phyloP scores from a whole-genome alignment of 2,329 filamentous ascomycete genomes.

The Lasiodiplodia hormozganensis region DNA sequence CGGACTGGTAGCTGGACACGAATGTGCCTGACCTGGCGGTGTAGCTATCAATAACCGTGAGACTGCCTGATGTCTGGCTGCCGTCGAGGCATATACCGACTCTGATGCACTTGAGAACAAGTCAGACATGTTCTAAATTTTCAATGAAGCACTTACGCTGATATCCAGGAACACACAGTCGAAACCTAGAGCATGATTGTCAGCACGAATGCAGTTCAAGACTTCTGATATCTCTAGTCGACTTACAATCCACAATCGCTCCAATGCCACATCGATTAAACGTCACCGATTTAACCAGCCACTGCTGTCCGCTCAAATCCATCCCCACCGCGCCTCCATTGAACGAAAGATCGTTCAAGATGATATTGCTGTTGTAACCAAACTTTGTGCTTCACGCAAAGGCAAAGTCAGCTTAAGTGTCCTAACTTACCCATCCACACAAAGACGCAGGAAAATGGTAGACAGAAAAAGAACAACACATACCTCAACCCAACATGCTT shows the following conservation, averaged over 20 bases:
- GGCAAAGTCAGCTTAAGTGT: neutral
- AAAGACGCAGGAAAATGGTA: neutral
- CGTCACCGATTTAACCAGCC: slow-evolving; percentile 39
- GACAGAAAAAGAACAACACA: slow-evolving; percentile 26
- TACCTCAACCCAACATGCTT: slow-evolving; percentile 45
- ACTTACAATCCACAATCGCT: slow-evolving; percentile 10
- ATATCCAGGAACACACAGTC: slow-evolving; percentile 13
- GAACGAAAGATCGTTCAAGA: slow-evolving; percentile 26
- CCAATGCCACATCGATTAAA: slow-evolving; percentile 9
- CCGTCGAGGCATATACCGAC: slow-evolving; percentile 21
- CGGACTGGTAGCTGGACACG: slow-evolving; percentile 10
- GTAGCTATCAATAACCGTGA: slow-evolving; percentile 18
- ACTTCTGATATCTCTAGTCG: neutral
- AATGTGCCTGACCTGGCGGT: slow-evolving; percentile 1
- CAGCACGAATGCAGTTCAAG: neutral
- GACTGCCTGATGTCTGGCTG: slow-evolving; percentile 2
- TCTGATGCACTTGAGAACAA: neutral
- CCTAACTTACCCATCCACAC: neutral
- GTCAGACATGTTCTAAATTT: neutral
- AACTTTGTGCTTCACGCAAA: slow-evolving; percentile 29
- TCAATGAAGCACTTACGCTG: neutral
- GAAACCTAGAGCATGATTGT: neutral
- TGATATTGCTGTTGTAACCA: slow-evolving; percentile 37
- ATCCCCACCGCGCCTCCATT: slow-evolving; percentile 38
- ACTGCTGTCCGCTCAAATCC: slow-evolving; percentile 44